Conservation (phyloP, 768 basidiomycete species). For the Hericium rajendrae region DNA sequence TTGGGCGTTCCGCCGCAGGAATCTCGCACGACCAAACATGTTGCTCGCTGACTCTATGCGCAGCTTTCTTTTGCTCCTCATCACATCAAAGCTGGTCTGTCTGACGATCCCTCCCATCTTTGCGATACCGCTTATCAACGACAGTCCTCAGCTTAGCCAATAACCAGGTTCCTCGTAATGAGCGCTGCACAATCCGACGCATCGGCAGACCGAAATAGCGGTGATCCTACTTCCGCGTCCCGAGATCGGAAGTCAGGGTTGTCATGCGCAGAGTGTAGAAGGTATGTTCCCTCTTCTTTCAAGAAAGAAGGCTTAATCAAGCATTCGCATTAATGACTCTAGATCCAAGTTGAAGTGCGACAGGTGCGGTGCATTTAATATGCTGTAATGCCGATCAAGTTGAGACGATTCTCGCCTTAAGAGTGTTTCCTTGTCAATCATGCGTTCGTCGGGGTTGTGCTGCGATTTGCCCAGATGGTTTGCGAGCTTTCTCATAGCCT, state of each 20-base stretch:
- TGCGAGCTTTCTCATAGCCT: constrained; percentile 1
- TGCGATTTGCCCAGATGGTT: constrained; percentile 42
- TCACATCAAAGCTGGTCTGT: background rate
- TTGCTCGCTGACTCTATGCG: no score
- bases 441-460: constrained; percentile 46
- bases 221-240: background rate
- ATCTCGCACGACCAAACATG: no score
- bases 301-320: background rate
- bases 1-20: no score
- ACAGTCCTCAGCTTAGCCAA: background rate
- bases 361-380: constrained; percentile 21
- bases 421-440: constrained; percentile 44
- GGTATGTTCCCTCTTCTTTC: constrained; percentile 21
- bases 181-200: background rate
- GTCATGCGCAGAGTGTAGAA: constrained; percentile 45
- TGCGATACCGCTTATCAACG: background rate
- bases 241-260: constrained; percentile 16
- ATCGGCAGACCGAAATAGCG: background rate
- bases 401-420: constrained; percentile 13
- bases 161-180: background rate
- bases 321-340: background rate
- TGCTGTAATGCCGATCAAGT: background rate
- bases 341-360: constrained; percentile 51
- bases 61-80: no score
- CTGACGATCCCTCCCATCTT: background rate